Evolutionary conservation across 257 asterid genomes (phyloP), one percentile per base, ranked within the genome.

Genomic region (Capsicum chinense): DNA sequence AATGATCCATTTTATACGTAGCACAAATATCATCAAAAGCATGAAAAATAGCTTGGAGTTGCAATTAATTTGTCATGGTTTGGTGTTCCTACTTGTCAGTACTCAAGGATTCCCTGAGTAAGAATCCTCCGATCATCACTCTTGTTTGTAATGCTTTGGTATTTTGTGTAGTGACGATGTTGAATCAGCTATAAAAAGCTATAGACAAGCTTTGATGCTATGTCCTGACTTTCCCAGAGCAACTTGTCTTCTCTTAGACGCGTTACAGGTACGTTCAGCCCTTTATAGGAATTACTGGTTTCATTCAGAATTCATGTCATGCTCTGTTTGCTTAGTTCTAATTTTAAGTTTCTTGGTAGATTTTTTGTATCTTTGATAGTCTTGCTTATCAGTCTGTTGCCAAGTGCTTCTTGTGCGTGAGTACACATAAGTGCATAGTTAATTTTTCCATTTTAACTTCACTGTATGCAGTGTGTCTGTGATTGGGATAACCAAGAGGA

Each of bases 161-260:
- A 26, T 26, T 26, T 26, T 1, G 33, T 16, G 88, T 89, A 97
- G 99, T 86, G 92, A 92, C 85, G 95, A 68, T 62, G 94, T 92
- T 67, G 99, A 97, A 89, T 91, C 92, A 89, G 98, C 99, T 17
- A 93, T 95, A 80, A 93, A 90, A 92, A 93, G 98, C 89, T 97
- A 95, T 83, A 92, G 89, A 88, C 94, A 97, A 88, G 97, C 99
- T 26, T 92, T 97, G 92, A 48, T 87, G 86, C 84, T 93, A 87
- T 94, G 97, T 59, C 91, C 97, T 52, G 95, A 97, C 87, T 95
- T 95, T 85, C 98, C 98, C 8, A 97, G 94, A 93, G 98, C 98
- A 44, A 93, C 98, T 17, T 93, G 98, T 80, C 91, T 93, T 89
- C 99, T 97, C 86, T 98, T 97, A 68, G 96, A 95, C 88, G 91